Percentiles rank a stretch among this genome's conserved stretches.
Conservation (phyloP, 768 basidiomycete species). For the Hygrophorus pudorinus region DNA sequence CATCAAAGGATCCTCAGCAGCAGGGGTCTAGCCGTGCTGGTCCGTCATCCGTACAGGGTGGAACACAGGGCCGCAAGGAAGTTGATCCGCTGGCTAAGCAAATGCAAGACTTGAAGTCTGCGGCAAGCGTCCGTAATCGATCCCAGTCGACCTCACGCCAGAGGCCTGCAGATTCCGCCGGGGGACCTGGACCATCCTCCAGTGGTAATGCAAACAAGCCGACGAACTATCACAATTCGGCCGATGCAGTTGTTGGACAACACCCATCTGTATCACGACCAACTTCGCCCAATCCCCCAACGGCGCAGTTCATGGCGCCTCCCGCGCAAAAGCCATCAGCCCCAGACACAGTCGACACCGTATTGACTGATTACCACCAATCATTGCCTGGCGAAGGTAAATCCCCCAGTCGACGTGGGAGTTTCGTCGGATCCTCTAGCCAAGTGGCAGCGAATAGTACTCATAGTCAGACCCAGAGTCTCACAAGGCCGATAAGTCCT, state of each 20-base stretch:
- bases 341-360: slow-evolving; percentile 57
- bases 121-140: slow-evolving; percentile 15
- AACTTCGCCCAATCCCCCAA: slow-evolving; percentile 60
- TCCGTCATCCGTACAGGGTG: slow-evolving; percentile 20
- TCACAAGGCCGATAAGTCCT: slow-evolving; percentile 47
- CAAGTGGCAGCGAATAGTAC: slow-evolving; percentile 18
- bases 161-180: slow-evolving; percentile 14
- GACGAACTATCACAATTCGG: slow-evolving; percentile 62
- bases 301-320: slow-evolving; percentile 70
- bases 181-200: slow-evolving; percentile 13
- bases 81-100: slow-evolving; percentile 61
- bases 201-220: slow-evolving; percentile 11
- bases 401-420: slow-evolving; percentile 37
- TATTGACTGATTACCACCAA: slow-evolving; percentile 70
- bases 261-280: slow-evolving; percentile 69
- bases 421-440: slow-evolving; percentile 22
- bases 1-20: slow-evolving; percentile 53
- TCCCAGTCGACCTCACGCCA: slow-evolving; percentile 14
- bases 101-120: slow-evolving; percentile 48
- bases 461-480: slow-evolving; percentile 27
- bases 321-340: slow-evolving; percentile 30
- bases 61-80: slow-evolving; percentile 14
- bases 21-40: slow-evolving; percentile 18
- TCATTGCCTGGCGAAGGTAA: slow-evolving; percentile 80
- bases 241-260: slow-evolving; percentile 68